Evolutionary conservation across 2,329 filamentous ascomycete genomes (phyloP).

Genomic region (Escovopsis weberi): DNA sequence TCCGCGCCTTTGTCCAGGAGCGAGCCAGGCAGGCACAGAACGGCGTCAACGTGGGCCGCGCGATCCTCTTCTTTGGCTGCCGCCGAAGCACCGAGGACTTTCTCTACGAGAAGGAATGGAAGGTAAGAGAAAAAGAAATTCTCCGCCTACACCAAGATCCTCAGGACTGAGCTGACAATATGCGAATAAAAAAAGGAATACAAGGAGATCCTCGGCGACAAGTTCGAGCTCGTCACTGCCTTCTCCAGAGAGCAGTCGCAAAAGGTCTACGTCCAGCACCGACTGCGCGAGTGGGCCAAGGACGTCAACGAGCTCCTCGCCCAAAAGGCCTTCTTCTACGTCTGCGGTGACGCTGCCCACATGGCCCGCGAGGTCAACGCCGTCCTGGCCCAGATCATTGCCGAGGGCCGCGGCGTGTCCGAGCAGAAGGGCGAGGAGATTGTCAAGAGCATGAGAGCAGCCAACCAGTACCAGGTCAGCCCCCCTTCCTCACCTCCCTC

Average conservation of each 20-base stretch:
- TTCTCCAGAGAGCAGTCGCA: slow-evolving; percentile 80
- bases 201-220: slow-evolving; percentile 69
- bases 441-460: slow-evolving; percentile 89
- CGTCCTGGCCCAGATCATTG: slow-evolving; percentile 73
- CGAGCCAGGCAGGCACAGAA: slow-evolving; percentile 68
- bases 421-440: slow-evolving; percentile 88
- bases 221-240: slow-evolving; percentile 79
- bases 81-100: slow-evolving; percentile 80
- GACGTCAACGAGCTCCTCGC: slow-evolving; percentile 78
- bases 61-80: slow-evolving; percentile 90
- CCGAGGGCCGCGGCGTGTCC: slow-evolving; percentile 66
- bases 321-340: slow-evolving; percentile 88
- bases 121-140: slow-evolving; percentile 43
- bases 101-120: slow-evolving; percentile 82
- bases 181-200: slow-evolving; percentile 45
- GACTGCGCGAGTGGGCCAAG: slow-evolving; percentile 66
- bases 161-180: neutral
- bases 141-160: too few species aligned
- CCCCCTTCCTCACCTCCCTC: too few species aligned
- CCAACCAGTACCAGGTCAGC: slow-evolving; percentile 82
- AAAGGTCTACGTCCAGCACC: slow-evolving; percentile 96
- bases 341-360: slow-evolving; percentile 93
- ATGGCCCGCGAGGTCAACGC: slow-evolving; percentile 92
- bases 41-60: slow-evolving; percentile 73
- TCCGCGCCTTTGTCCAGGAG: slow-evolving; percentile 91